Evolutionary conservation across 202 grass and related monocot genomes (phyloP), one percentile per base, ranked within the genome.

Genomic region (Setaria italica): DNA sequence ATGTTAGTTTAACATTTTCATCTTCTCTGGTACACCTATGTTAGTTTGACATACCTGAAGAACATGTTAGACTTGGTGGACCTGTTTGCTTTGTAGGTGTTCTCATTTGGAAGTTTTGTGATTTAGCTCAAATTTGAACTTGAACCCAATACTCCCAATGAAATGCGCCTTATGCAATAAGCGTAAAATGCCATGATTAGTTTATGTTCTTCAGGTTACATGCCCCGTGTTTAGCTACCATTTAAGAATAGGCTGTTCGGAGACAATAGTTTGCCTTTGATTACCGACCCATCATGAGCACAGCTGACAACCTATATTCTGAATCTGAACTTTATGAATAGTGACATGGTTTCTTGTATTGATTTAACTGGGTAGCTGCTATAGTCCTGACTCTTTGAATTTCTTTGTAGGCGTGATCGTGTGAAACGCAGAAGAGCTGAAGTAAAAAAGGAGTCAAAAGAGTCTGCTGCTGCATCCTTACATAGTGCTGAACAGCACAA

Each of bases 381-480:
- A 29, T 81, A n/a, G 30, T 25, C 11, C 59, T 71, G 67, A 72
- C 39, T 68, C 30, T 45, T 64, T 64, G 30, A 70, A 80, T 35
- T 42, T 63, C 63, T 78, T 62, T 92, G 70, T 80, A 99, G 97
- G 97, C 94, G 92, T 72, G 90, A 97, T 64, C 90, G 92, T 47
- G 89, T 99, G 59, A 99, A 97, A 91, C 89, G 87, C 71, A 91
- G 87, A 74, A 99, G 97, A 89, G 83, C 84, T 45, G 85, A 84
- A 82, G 79, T 74, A 32, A 98, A 95, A 86, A 92, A 58, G 20
- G 78, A 90, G 55, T 67, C 50, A 33, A 67, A 89, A 51, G 47
- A 70, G 21, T 25, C 35, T 25, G 42, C 30, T 66, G 25, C 67
- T 41, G 62, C 50, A 74, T 50, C 60, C 35, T 66, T 39, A 50